Evolutionary conservation across 148 eudicot genomes (phyloP).

Genomic region (Camellia granthamiana): DNA sequence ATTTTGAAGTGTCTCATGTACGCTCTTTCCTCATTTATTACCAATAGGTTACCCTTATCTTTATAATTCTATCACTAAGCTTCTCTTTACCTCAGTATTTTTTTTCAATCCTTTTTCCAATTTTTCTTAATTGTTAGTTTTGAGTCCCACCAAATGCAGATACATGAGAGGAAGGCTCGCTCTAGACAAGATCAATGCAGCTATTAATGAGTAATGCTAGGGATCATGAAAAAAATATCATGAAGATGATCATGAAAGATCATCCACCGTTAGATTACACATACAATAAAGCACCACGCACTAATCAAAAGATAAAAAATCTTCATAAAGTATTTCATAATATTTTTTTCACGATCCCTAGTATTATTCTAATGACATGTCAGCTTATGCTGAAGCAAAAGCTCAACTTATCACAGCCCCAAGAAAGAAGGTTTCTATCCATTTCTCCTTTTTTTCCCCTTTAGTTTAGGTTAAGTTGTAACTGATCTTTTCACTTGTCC

Average conservation of each 20-base stretch:
- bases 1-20: constrained; percentile 7
- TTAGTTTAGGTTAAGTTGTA: constrained; percentile 13
- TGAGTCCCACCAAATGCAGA: constrained; percentile 34
- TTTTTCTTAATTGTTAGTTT: constrained; percentile 3
- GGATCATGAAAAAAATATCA: no score
- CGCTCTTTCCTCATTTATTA: neutral
- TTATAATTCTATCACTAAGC: constrained; percentile 2
- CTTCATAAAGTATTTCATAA: no score
- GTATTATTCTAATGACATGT: constrained; percentile 77
- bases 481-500: constrained; percentile 13
- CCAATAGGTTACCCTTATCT: neutral
- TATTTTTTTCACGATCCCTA: no score
- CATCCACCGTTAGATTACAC: no score
- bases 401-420: constrained; percentile 76
- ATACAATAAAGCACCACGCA: no score
- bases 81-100: neutral
- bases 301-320: no score
- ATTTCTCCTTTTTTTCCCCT: constrained; percentile 1
- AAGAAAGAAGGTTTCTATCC: constrained; percentile 70
- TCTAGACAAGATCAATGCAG: constrained; percentile 86
- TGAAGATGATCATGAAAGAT: no score
- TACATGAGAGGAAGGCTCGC: constrained; percentile 95
- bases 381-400: constrained; percentile 82
- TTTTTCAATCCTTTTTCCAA: neutral
- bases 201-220: no score